phyloP scores from a whole-genome alignment of 2,329 filamentous ascomycete species.

The Fusarium beomiforme region DNA sequence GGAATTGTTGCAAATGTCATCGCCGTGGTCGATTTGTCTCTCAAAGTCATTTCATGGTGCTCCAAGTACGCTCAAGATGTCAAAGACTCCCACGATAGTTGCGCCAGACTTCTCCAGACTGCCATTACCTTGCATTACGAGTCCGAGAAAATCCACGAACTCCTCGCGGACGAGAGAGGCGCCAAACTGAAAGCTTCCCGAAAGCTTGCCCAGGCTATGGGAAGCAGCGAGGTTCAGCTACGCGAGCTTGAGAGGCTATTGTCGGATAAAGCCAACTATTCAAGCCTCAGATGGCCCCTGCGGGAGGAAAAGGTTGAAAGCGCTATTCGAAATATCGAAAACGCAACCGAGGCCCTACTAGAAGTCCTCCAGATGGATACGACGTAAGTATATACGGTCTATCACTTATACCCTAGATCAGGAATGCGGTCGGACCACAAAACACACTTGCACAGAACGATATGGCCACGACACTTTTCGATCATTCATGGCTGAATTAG shows the following conservation, averaged over 20 bases:
- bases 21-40: not conserved
- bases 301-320: not conserved
- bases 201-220: not conserved
- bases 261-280: not conserved
- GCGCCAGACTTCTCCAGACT: constrained; percentile 46
- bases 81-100: constrained; percentile 44
- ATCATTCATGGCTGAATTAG: not conserved
- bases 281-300: constrained; percentile 39
- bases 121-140: not conserved
- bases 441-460: not conserved
- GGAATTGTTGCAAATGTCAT: not conserved
- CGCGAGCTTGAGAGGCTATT: not conserved
- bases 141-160: fast-evolving
- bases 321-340: not conserved
- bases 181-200: not conserved
- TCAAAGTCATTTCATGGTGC: constrained; percentile 31
- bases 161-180: not conserved
- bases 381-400: not conserved
- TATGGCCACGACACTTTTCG: not conserved
- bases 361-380: not conserved
- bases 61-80: constrained; percentile 49
- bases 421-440: not conserved
- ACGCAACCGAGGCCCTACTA: fast-evolving
- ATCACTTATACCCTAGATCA: not conserved
- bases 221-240: not conserved